Evolutionary conservation across 257 asterid genomes (phyloP), one percentile per base, ranked within the genome.

Genomic region (Lantana camara): DNA sequence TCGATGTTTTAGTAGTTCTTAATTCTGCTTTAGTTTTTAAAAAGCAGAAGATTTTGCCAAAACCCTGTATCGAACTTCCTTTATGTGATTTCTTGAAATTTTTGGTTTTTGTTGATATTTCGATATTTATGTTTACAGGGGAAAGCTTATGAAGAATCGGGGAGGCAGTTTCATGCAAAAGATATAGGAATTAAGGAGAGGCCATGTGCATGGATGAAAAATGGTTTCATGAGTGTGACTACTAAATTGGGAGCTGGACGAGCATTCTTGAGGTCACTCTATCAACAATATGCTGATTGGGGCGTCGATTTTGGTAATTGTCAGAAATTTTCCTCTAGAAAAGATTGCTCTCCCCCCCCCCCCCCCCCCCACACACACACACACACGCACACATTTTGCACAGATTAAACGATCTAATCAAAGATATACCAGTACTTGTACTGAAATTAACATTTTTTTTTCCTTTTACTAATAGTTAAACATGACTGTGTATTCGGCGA

Each of bases 181-280:
- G 99, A 94, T 66, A 63, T 94, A 59, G 97, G 97, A 54, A 68
- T 88, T 12, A 73, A 75, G 82, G 91, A 84, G 77, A 84, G 86
- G 85, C 57, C 81, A 44, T 94, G 99, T 50, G 77, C 83, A 5
- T 94, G 99, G 99, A 94, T 94, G 99, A 41, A 52, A 24, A 63
- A 88, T 51, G 96, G 97, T 62, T 94, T 94, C 85, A 94, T 94
- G 99, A 84, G 99, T 22, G 96, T 94, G 19, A 80, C 88, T 61
- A 71, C 88, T 35, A 73, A 70, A 51, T 74, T 67, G 58, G 97
- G 96, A 75, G 99, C 99, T 55, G 99, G 97, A 59, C 78, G 77
- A 75, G 96, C 97, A 9, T 94, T 94, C 42, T 59, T 94, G 76
- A 85, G 88, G 77, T 94, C 99, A 24, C 96, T 94, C 42, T 80